Evolutionary conservation across 371 early-diverging fungal genomes (phyloP).

Genomic region (Apophysomyces sp.): DNA sequence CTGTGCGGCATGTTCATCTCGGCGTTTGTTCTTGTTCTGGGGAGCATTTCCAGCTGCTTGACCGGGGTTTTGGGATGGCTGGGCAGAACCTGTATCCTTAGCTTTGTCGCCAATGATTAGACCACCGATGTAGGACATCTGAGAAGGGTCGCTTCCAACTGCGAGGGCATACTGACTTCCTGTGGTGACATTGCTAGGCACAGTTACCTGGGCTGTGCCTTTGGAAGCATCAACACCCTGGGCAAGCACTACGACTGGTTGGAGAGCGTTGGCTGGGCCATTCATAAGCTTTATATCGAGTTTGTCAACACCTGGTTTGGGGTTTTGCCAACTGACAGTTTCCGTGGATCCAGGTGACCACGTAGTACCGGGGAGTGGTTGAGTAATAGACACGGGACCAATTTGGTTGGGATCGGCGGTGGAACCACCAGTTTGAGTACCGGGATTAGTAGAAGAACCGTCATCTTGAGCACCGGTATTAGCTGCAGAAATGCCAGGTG

Average conservation of each 20-base stretch:
- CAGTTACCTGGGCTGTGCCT: conserved; percentile 31
- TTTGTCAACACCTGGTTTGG: conserved; percentile 25
- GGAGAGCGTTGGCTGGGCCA: conserved; percentile 40
- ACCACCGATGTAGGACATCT: conserved; percentile 45
- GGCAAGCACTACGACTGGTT: conserved; percentile 33
- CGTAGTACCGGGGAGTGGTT: conserved; percentile 31
- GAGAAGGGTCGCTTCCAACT: conserved; percentile 23
- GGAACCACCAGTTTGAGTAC: not conserved
- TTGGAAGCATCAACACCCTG: conserved; percentile 31
- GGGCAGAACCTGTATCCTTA: conserved; percentile 1
- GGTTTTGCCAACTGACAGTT: conserved; percentile 45
- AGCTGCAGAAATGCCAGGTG: not conserved
- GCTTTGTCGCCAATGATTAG: conserved; percentile 12
- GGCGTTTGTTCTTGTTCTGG: not conserved
- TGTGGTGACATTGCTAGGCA: conserved; percentile 37
- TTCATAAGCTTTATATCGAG: conserved; percentile 43
- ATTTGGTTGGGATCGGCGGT: not conserved
- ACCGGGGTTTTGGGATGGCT: not conserved
- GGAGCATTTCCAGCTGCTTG: not conserved
- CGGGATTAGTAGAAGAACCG: not conserved
- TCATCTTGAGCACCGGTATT: conserved; percentile 4
- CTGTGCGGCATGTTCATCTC: no score
- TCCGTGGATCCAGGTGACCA: conserved; percentile 40
- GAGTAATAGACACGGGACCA: conserved; percentile 35
- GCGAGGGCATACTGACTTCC: conserved; percentile 44